A percentile compares a stretch with the other conserved stretches of the same genome.
Conservation (phyloP, 2,329 filamentous ascomycete genomes). For the Epichloe aotearoae region DNA sequence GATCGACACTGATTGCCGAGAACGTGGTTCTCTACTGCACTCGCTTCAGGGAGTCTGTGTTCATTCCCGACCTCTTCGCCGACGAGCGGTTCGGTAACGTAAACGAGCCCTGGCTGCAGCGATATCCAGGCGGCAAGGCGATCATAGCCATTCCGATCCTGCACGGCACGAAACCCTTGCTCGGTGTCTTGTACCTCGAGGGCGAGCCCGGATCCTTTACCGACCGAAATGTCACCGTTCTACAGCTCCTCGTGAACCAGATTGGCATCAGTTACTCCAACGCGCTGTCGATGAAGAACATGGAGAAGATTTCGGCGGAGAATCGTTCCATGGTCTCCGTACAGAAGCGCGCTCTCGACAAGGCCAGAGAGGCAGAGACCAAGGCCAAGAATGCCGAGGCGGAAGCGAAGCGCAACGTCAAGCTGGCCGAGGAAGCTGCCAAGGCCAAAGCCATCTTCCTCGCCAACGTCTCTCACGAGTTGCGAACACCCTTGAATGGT, state of each 20-base stretch:
- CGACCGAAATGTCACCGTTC: slow-evolving; percentile 53
- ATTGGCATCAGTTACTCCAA: slow-evolving; percentile 62
- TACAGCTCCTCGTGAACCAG: slow-evolving; percentile 64
- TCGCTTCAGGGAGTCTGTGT: slow-evolving; percentile 62
- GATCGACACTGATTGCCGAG: slow-evolving; percentile 57
- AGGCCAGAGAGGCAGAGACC: slow-evolving; percentile 58
- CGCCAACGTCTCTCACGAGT: slow-evolving; percentile 68
- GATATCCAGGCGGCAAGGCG: slow-evolving; percentile 56
- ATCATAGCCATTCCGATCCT: slow-evolving; percentile 71
- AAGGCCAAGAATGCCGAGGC: slow-evolving; percentile 68
- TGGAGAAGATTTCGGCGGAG: slow-evolving; percentile 65
- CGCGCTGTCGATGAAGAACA: slow-evolving; percentile 51
- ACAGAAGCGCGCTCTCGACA: slow-evolving; percentile 59
- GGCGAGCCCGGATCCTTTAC: slow-evolving; percentile 64
- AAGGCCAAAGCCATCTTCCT: slow-evolving; percentile 74
- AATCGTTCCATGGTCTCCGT: slow-evolving; percentile 67
- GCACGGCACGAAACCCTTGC: slow-evolving; percentile 55
- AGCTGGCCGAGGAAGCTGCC: slow-evolving; percentile 69
- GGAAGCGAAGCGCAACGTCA: slow-evolving; percentile 65
- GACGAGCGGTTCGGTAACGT: slow-evolving; percentile 73
- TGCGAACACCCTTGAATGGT: slow-evolving; percentile 72
- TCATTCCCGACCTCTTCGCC: slow-evolving; percentile 57
- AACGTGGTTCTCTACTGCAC: slow-evolving; percentile 67
- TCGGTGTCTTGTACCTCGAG: slow-evolving; percentile 66
- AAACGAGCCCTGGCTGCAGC: slow-evolving; percentile 51